Evolutionary conservation across 768 basidiomycete species (phyloP), one percentile per base, ranked within the genome.

Genomic region (Trametes coccinea): DNA sequence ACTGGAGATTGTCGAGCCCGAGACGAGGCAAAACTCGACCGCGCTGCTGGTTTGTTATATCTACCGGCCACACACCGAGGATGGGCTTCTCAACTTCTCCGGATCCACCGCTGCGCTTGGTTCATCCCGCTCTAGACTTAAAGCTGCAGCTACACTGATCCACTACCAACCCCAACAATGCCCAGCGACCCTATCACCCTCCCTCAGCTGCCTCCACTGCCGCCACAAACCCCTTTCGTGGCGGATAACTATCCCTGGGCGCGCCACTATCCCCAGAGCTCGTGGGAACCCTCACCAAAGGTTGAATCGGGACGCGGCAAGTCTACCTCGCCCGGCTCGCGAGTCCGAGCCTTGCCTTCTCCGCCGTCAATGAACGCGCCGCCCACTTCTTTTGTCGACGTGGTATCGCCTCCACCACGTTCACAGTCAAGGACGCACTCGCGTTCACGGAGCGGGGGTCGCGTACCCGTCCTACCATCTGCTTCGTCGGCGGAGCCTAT

Each of bases 21-120:
- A 45, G 62, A 59, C 62, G 57, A 63, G 62, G 45, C 62, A 40
- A 54, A 46, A 59, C 62, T 63, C 57, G 62, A 59, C 62, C 57
- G 34, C 29, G 11, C 9, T 30, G 56, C 48, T 22, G 13, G 5
- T 16, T 4, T 47, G 53, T 17, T 59, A 59, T 63, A 63, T 63
- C 22, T 59, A 59, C 50, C 54, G 40, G 49, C 33, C 22, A 13
- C 50, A 10, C n/a, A 29, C 31, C 30, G 13, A 47, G 6, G 27
- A 56, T 62, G 54, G 8, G 44, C 51, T 62, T 53, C 51, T 49
- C 54, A 59, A 51, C 50, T 56, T 56, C 53, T 46, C 50, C 55
- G 44, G 51, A 34, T 44, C 34, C 50, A 33, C 50, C 8, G 49
- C 34, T 22, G 13, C 17, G n/a, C 31, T 49, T 30, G 22, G 14